Percentiles rank a stretch among this genome's conserved stretches.
phyloP scores from a whole-genome alignment of 495 filamentous ascomycete species.

The Penicillium argentinense region DNA sequence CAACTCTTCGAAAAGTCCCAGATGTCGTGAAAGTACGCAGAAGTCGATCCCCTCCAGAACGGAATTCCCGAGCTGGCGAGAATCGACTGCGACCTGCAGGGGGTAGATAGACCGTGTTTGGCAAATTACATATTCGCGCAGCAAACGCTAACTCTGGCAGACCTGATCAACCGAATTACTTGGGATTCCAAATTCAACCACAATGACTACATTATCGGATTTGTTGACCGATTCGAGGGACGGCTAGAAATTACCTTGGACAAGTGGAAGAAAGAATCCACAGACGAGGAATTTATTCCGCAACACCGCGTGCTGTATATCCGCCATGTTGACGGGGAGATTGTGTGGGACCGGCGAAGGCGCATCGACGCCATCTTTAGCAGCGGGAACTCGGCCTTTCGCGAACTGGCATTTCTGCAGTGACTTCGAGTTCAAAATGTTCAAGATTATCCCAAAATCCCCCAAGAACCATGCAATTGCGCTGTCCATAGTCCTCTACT shows the following conservation, averaged over 20 bases:
- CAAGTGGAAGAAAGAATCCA: conserved; percentile 72
- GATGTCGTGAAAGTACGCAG: too few relatives aligned
- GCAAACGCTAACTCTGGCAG: too few relatives aligned
- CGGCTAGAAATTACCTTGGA: conserved; percentile 60
- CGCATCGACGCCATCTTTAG: conserved; percentile 60
- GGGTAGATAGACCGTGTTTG: conserved; percentile 61
- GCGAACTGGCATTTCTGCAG: conserved; percentile 33
- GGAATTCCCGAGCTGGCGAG: conserved; percentile 9
- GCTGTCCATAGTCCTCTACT: too few relatives aligned
- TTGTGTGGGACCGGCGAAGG: conserved; percentile 57
- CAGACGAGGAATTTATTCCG: conserved; percentile 84
- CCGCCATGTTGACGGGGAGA: conserved; percentile 48
- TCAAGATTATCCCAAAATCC: too few relatives aligned
- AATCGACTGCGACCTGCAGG: conserved; percentile 21
- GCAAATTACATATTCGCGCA: too few relatives aligned
- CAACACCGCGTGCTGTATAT: conserved; percentile 78
- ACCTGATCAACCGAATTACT: conserved; percentile 70
- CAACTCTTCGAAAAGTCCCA: too few relatives aligned
- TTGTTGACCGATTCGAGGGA: conserved; percentile 72
- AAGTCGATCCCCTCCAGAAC: conserved; percentile 2
- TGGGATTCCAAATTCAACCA: conserved; percentile 67
- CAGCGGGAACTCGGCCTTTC: conserved; percentile 51
- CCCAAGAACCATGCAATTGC: too few relatives aligned
- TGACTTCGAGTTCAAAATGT: conserved; percentile 3
- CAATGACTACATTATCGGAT: conserved; percentile 69